Conservation (phyloP, 2,329 filamentous ascomycete species). For the Talaromyces sp. region DNA sequence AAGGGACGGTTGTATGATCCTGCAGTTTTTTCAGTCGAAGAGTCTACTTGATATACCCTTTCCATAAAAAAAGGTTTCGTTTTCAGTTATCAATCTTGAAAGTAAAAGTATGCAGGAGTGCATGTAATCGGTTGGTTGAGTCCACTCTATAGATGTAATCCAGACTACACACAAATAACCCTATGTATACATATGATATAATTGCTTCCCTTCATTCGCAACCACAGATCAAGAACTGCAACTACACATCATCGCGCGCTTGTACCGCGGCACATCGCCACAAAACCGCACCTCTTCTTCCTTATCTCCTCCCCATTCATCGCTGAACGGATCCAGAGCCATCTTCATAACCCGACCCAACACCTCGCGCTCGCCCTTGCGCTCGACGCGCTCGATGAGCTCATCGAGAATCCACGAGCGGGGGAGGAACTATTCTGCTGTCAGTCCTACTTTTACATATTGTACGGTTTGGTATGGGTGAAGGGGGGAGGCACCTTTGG, state of each 20-base stretch:
- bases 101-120: not conserved
- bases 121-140: not conserved
- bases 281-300: conserved; percentile 79
- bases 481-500: conserved; percentile 55
- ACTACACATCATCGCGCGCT: conserved; percentile 85
- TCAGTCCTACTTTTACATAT: not conserved
- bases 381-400: conserved; percentile 82
- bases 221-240: conserved; percentile 66
- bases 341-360: conserved; percentile 75
- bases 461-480: not conserved
- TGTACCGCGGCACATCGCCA: conserved; percentile 73
- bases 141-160: not conserved
- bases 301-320: conserved; percentile 56
- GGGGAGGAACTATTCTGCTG: conserved; percentile 64
- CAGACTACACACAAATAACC: not conserved
- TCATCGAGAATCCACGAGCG: conserved; percentile 92
- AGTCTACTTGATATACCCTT: not conserved
- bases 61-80: not conserved
- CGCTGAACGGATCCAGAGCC: conserved; percentile 77
- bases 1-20: conserved; percentile 1
- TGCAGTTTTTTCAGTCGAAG: not conserved
- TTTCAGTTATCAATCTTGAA: not conserved
- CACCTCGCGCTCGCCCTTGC: conserved; percentile 73
- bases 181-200: not conserved
- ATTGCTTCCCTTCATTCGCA: not conserved